These are phyloP conservation scores for Trametes cinnabarina DNA, from an alignment of 768 basidiomycete genomes.

Conservation along the genomic window DNA sequence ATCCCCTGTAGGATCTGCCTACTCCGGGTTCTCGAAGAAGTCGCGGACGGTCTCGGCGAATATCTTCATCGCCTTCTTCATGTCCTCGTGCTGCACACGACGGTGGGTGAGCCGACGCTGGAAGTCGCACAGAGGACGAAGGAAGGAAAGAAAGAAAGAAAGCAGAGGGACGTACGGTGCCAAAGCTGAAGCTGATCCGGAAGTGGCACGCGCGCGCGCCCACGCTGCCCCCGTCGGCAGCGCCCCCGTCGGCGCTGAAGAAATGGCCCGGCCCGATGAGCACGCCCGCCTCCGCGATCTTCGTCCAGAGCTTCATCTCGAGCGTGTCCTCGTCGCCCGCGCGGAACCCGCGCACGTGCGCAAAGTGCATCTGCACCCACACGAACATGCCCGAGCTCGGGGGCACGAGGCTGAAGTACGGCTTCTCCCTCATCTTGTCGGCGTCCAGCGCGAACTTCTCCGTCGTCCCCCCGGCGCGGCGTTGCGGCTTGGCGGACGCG, in stretches of 20 bases:
- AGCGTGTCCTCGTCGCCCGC: conserved; percentile 38
- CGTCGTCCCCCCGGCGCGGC: conserved; percentile 22
- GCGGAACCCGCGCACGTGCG: conserved; percentile 47
- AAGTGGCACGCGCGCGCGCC: conserved; percentile 43
- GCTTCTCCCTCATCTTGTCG: conserved; percentile 30
- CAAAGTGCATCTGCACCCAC: conserved; percentile 66
- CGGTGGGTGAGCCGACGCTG: neutral
- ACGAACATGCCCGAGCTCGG: conserved; percentile 85
- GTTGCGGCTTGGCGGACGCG: conserved; percentile 39
- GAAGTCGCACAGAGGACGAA: neutral
- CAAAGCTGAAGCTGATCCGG: conserved; percentile 56
- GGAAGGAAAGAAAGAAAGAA: neutral
- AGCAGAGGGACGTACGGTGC: conserved; percentile 37
- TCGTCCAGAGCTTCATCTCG: conserved; percentile 59
- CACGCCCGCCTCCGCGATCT: conserved; percentile 59
- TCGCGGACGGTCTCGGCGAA: conserved; percentile 44
- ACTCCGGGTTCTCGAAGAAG: conserved; percentile 35
- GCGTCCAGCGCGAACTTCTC: conserved; percentile 40
- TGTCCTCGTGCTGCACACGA: conserved; percentile 26
- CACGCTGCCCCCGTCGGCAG: conserved; percentile 31
- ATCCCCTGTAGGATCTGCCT: too few relatives aligned
- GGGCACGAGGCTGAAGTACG: conserved; percentile 66
- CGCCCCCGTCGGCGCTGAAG: conserved; percentile 40
- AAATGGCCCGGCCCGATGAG: conserved; percentile 61
- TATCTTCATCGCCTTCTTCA: conserved; percentile 48